These are phyloP conservation scores for Daedalea quercina DNA, from an alignment of 768 basidiomycete genomes.

Conservation along the genomic window DNA sequence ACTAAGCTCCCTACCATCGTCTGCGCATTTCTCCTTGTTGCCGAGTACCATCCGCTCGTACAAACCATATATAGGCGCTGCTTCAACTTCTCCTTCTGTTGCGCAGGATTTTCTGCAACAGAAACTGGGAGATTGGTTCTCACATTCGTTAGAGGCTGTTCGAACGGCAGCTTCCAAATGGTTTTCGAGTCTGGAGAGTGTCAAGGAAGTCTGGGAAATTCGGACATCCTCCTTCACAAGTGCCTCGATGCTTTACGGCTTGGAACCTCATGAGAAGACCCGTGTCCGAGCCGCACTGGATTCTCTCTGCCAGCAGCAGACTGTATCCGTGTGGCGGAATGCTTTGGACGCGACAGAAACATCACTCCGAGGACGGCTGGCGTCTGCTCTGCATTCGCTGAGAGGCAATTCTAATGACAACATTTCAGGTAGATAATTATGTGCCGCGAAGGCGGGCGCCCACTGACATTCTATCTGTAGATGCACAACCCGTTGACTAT, in stretches of 20 bases:
- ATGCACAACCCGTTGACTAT: constrained; percentile 42
- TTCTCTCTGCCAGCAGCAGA: constrained; percentile 44
- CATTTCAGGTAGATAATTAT: constrained; percentile 23
- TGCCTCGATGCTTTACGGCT: constrained; percentile 32
- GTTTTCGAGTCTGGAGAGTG: constrained; percentile 51
- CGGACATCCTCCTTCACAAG: constrained; percentile 44
- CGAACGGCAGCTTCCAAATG: constrained; percentile 42
- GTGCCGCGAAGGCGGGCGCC: too few species aligned
- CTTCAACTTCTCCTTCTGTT: constrained; percentile 49
- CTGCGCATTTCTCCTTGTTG: constrained; percentile 74
- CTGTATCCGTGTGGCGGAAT: constrained; percentile 52
- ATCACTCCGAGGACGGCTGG: constrained; percentile 40
- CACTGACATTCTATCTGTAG: constrained; percentile 27
- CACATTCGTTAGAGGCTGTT: constrained; percentile 40
- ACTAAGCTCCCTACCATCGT: constrained; percentile 70
- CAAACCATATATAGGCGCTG: constrained; percentile 78
- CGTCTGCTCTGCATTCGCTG: constrained; percentile 30
- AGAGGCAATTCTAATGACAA: constrained; percentile 18
- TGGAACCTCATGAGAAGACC: constrained; percentile 41
- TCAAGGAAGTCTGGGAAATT: constrained; percentile 70
- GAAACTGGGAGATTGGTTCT: constrained; percentile 61
- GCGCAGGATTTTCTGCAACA: constrained; percentile 35
- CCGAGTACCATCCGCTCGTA: constrained; percentile 68
- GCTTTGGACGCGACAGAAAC: constrained; percentile 37
- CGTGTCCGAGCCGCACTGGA: constrained; percentile 44